Evolutionary conservation across 306 rosid genomes (phyloP).

Genomic region (Prunus fruticosa): DNA sequence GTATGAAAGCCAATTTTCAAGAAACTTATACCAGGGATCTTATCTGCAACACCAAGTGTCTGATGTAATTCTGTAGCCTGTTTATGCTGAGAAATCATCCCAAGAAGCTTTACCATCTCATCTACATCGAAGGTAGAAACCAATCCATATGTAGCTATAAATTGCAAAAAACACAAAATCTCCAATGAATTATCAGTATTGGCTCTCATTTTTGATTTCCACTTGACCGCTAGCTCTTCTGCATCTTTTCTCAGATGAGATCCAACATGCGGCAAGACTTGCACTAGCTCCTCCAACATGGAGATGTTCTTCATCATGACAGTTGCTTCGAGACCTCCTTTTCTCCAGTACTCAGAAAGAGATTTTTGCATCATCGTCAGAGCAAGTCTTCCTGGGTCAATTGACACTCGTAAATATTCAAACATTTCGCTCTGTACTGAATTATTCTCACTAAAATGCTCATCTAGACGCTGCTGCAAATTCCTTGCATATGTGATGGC

Average conservation of each 20-base stretch:
- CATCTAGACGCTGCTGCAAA: slow-evolving; percentile 15
- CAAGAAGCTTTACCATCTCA: slow-evolving; percentile 48
- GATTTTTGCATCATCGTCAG: slow-evolving; percentile 17
- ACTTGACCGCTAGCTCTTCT: slow-evolving; percentile 37
- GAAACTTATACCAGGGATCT: slow-evolving; percentile 42
- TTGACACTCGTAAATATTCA: neutral
- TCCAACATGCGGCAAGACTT: slow-evolving; percentile 34
- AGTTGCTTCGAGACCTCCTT: slow-evolving; percentile 19
- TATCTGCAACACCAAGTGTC: slow-evolving; percentile 37
- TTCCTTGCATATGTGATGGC: slow-evolving; percentile 21
- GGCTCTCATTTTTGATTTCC: slow-evolving; percentile 36
- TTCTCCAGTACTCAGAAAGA: slow-evolving; percentile 22
- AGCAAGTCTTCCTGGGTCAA: slow-evolving; percentile 19
- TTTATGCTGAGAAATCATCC: slow-evolving; percentile 37
- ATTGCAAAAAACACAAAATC: slow-evolving; percentile 47
- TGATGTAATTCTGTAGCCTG: slow-evolving; percentile 36
- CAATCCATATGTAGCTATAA: slow-evolving; percentile 44
- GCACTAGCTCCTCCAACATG: slow-evolving; percentile 1
- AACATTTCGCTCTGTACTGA: neutral
- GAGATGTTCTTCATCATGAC: slow-evolving; percentile 17
- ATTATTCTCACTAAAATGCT: neutral
- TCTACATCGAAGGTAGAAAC: slow-evolving; percentile 29
- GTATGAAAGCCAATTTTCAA: slow-evolving; percentile 6
- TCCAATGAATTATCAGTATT: slow-evolving; percentile 31
- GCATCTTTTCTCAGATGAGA: slow-evolving; percentile 42